Base-by-base conservation (phyloP, 2,329 filamentous ascomycete species). In the Dactylellina leptospora region DNA sequence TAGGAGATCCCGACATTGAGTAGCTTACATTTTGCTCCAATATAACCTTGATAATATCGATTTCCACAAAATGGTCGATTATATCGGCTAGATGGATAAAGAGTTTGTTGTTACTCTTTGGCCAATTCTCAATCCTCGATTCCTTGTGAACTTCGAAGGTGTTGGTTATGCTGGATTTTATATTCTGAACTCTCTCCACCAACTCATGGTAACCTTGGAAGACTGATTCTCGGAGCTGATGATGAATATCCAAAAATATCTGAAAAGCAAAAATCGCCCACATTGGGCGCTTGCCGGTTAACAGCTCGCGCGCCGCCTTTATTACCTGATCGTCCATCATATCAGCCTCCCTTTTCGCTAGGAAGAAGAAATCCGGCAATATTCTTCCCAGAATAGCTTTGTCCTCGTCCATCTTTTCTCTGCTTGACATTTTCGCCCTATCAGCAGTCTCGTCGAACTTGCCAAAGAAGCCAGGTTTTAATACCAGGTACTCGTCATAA, bases 261-360 rank as follows among this genome's bases (percentile, higher is more conserved):
- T 50, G 45, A 27, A 50, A 50, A 50, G 45, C 45, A 50, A 50
- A 50, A 50, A 50, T 27, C 22, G 45, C 45, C 45, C 20, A 50
- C 8, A 50, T 23, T 13, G 45, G 45, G 45, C 22, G 22, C 22
- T 50, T 50, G 16, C 22, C 18, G 8, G 9, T 22, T 13, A 27
- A 16, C 8, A 50, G 18, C 22, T 9, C 16, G 9, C 45, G 16
- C 22, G 45, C 45, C 18, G 45, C 45, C 45, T 50, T 27, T 50
- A 20, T 50, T 22, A 50, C 45, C 16, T 50, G 18, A 27, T 50
- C 45, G 6, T 50, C 45, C 16, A 27, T 27, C 16, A 50, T 23
- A 50, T 50, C 45, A 4, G 45, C 4, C 20, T 50, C 20, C 20
- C 10, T 50, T 50, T 50, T 4, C 8, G 45, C 45, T 25, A 50